Evolutionary conservation across 139 green algal species (phyloP), one percentile per base, ranked within the genome.

Genomic region (Pseudopediastrum boryanum): DNA sequence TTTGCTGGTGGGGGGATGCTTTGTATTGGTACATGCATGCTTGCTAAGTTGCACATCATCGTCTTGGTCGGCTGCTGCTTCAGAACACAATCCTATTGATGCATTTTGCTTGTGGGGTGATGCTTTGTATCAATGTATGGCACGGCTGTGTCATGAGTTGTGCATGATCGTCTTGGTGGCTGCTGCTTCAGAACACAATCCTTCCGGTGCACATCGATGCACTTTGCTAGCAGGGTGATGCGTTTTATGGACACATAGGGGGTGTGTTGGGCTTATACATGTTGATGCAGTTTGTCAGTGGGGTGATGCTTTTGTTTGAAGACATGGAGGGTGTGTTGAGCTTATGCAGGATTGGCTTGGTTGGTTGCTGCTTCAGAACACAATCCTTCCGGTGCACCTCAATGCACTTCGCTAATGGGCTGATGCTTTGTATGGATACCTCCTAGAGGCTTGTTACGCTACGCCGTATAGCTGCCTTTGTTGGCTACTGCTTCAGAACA

Each of bases 291-390:
- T 13, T 66, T 13, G 13, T 13, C 58, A 1, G 58, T 66, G 4
- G 58, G 31, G 2, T n/a, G 58, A 66, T 31, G 36, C 31, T 66
- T 7, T 66, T 42, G 8, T 78, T 42, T 78, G 71, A 78, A 43
- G 52, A 78, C 7, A 78, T 78, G 71, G 71, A 78, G 13, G 71
- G 67, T 64, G 33, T 51, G 33, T 36, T 48, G 27, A 66, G 16
- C 39, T 36, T 21, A 23, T 50, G 62, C 54, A n/a, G 8, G 12
- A 13, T n/a, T 13, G 13, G 54, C 25, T 12, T n/a, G 16, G 56
- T n/a, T n/a, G 35, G 56, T n/a, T 12, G 25, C 56, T n/a, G 35
- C 56, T 39, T 23, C 56, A 65, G 13, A 19, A 65, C 13, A 19
- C 19, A 19, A 23, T 12, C 9, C 56, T 39, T 10, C 13, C 16